These are phyloP conservation scores for Nemania diffusa DNA, from an alignment of 2,329 filamentous ascomycete genomes.

Conservation along the genomic window DNA sequence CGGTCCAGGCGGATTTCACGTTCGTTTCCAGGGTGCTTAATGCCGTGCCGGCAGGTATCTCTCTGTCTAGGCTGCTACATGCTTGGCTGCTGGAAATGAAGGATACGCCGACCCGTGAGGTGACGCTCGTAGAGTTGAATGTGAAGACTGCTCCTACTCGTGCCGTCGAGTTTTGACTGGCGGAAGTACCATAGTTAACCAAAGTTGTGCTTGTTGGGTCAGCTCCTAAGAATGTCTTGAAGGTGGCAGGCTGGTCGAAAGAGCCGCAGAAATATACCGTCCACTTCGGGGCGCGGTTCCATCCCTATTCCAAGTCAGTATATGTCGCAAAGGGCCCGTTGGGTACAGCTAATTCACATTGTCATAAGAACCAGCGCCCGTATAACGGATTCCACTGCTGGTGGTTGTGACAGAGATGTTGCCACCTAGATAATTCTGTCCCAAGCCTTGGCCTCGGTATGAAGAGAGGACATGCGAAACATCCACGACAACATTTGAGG, in stretches of 20 bases:
- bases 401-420: conserved; percentile 63
- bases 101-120: conserved; percentile 72
- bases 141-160: conserved; percentile 64
- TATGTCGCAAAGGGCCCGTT: neutral
- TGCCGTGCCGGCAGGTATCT: conserved; percentile 61
- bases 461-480: conserved; percentile 74
- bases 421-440: conserved; percentile 72
- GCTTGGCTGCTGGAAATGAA: conserved; percentile 72
- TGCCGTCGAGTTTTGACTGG: conserved; percentile 51
- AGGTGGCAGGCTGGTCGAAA: conserved; percentile 61
- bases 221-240: conserved; percentile 57
- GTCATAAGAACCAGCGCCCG: conserved; percentile 70
- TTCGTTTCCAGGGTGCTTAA: conserved; percentile 58
- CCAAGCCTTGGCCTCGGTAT: conserved; percentile 67
- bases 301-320: conserved; percentile 55
- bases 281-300: conserved; percentile 72
- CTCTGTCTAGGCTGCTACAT: conserved; percentile 65
- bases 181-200: conserved; percentile 48
- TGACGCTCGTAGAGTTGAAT: conserved; percentile 59
- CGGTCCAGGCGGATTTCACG: conserved; percentile 67
- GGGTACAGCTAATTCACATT: conserved; percentile 56
- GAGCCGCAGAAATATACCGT: conserved; percentile 71
- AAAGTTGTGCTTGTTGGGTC: conserved; percentile 49
- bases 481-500: conserved; percentile 67
- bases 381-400: conserved; percentile 59